A percentile compares a stretch with the other conserved stretches of the same genome.
Conservation (phyloP, 257 asterid genomes). For the Schizonepeta tenuifolia region DNA sequence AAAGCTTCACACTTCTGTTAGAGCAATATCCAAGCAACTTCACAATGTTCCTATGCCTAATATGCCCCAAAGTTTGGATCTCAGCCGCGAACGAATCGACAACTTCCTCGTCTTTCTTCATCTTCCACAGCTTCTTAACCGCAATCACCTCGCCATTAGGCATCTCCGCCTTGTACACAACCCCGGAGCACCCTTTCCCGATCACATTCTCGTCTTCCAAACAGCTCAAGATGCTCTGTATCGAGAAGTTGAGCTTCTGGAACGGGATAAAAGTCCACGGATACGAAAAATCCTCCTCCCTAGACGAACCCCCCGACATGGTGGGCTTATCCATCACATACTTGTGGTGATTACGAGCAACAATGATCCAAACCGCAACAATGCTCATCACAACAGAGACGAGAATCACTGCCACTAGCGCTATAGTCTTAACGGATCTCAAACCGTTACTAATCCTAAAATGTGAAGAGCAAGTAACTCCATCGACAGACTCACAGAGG, state of each 20-base stretch:
- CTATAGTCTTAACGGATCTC: constrained; percentile 60
- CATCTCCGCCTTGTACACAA: constrained; percentile 80
- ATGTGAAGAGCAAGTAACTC: constrained; percentile 63
- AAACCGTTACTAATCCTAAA: constrained; percentile 40
- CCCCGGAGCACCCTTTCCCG: constrained; percentile 95
- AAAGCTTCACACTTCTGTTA: constrained; percentile 80
- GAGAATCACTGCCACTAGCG: constrained; percentile 57
- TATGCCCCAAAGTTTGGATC: constrained; percentile 91
- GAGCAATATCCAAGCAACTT: constrained; percentile 87
- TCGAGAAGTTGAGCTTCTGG: constrained; percentile 68
- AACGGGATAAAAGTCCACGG: constrained; percentile 95
- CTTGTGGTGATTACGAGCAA: constrained; percentile 48
- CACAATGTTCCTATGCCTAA: constrained; percentile 90
- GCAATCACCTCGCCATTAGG: constrained; percentile 83
- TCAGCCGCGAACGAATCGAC: constrained; percentile 90
- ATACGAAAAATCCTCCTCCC: constrained; percentile 77
- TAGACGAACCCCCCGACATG: constrained; percentile 34
- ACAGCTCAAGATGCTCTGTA: constrained; percentile 75
- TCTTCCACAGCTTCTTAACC: constrained; percentile 91
- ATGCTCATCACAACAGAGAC: constrained; percentile 53
- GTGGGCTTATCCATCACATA: constrained; percentile 50
- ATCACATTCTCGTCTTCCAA: constrained; percentile 76
- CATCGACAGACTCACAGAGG: constrained; percentile 80
- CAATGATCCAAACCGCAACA: constrained; percentile 59
- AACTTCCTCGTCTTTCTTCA: constrained; percentile 67